A percentile compares a stretch with the other conserved stretches of the same genome.
Conservation (phyloP, 2,329 filamentous ascomycete genomes). For the Cadophora gregata region DNA sequence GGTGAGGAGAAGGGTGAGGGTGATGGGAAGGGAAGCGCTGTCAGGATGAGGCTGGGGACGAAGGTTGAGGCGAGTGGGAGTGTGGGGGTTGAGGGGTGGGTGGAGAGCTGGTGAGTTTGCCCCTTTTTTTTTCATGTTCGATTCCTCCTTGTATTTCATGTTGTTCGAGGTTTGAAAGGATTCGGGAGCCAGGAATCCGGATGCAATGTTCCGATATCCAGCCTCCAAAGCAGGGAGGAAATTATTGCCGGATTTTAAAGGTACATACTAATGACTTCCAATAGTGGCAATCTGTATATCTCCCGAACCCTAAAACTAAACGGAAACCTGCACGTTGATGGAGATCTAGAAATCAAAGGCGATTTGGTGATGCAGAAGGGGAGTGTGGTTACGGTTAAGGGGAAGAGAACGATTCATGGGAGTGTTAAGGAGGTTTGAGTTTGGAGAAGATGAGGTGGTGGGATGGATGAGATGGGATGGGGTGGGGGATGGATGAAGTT, state of each 20-base stretch:
- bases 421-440: constrained; percentile 26
- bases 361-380: constrained; percentile 30
- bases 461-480: no score
- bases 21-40: no score
- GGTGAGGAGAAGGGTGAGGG: constrained; percentile 1
- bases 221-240: no score
- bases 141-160: background rate
- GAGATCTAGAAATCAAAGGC: constrained; percentile 36
- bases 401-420: constrained; percentile 38
- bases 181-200: no score
- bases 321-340: constrained; percentile 33
- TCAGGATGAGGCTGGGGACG: constrained; percentile 28
- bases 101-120: constrained; percentile 25
- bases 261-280: constrained; percentile 14
- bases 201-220: no score
- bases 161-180: no score
- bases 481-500: no score
- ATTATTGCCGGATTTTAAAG: background rate
- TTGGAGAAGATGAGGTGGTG: background rate
- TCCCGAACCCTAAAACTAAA: constrained; percentile 29
- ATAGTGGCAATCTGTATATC: constrained; percentile 27
- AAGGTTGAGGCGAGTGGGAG: constrained; percentile 22
- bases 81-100: constrained; percentile 29
- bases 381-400: constrained; percentile 32
- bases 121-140: background rate